Conservation (phyloP, 164 flowering plant genomes). For the Brasenia schreberi region DNA sequence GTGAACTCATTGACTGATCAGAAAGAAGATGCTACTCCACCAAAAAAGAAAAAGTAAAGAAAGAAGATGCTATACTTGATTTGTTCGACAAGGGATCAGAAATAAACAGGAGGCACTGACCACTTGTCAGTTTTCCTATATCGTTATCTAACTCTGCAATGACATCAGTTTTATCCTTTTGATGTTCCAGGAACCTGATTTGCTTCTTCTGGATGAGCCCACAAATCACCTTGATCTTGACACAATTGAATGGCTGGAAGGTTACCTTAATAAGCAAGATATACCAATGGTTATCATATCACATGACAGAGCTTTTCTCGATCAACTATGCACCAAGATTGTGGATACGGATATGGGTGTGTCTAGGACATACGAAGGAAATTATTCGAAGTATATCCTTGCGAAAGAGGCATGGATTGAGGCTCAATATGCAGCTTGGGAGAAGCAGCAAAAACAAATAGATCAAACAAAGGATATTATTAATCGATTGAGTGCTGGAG, state of each 20-base stretch:
- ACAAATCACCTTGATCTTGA: slow-evolving; percentile 99
- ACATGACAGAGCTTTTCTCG: slow-evolving; percentile 99
- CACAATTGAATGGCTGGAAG: slow-evolving; percentile 97
- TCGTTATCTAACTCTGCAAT: background rate
- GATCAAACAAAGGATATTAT: slow-evolving; percentile 70
- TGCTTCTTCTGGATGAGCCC: slow-evolving; percentile 93
- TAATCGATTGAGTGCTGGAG: slow-evolving; percentile 80
- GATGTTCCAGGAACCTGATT: slow-evolving; percentile 79
- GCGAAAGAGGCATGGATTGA: slow-evolving; percentile 85
- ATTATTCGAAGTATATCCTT: slow-evolving; percentile 72
- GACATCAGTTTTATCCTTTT: slow-evolving; percentile 2
- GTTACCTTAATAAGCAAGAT: slow-evolving; percentile 69
- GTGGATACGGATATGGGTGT: slow-evolving; percentile 99
- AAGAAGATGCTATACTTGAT: no score
- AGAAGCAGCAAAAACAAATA: slow-evolving; percentile 96
- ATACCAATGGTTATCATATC: slow-evolving; percentile 98
- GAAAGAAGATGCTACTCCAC: no score
- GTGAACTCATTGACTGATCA: no score
- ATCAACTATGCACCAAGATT: slow-evolving; percentile 91
- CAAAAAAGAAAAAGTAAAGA: no score
- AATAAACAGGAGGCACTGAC: no score
- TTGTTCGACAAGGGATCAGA: no score
- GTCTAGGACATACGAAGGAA: slow-evolving; percentile 76
- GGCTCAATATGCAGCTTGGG: slow-evolving; percentile 89
- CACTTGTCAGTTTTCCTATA: no score